Evolutionary conservation across 148 eudicot genomes (phyloP).

Genomic region (Fagopyrum tataricum): DNA sequence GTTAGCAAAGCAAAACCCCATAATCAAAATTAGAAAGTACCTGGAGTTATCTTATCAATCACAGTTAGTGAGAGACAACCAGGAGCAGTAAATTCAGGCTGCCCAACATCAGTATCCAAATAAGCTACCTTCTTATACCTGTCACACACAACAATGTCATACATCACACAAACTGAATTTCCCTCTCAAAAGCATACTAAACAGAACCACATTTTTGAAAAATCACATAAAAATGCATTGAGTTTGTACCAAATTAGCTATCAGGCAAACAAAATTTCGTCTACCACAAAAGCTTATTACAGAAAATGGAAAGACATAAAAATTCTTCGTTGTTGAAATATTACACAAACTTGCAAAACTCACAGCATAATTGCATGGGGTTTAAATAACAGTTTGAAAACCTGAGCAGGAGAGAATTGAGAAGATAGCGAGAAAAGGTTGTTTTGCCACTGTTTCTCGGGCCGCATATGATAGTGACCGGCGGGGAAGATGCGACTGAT

Average conservation of each 20-base stretch:
- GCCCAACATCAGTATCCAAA: conserved; percentile 96
- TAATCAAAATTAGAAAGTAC: conserved; percentile 24
- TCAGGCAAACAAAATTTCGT: too few species aligned
- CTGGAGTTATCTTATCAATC: conserved; percentile 66
- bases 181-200: neutral
- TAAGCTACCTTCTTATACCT: conserved; percentile 75
- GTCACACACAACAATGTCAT: conserved; percentile 13
- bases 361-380: neutral
- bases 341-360: too few species aligned
- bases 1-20: neutral
- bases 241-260: neutral
- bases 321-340: too few species aligned
- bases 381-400: conserved; percentile 10
- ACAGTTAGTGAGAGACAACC: conserved; percentile 76
- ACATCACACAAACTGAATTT: neutral
- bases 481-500: conserved; percentile 28
- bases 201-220: too few species aligned
- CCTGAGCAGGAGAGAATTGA: conserved; percentile 68
- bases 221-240: neutral
- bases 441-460: conserved; percentile 88
- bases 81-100: conserved; percentile 92
- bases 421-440: conserved; percentile 82
- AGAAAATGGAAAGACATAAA: too few species aligned
- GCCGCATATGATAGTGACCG: conserved; percentile 57
- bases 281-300: neutral